Conservation (phyloP, 192 early-diverging fungal species). For the Entomortierella chlamydospora region DNA sequence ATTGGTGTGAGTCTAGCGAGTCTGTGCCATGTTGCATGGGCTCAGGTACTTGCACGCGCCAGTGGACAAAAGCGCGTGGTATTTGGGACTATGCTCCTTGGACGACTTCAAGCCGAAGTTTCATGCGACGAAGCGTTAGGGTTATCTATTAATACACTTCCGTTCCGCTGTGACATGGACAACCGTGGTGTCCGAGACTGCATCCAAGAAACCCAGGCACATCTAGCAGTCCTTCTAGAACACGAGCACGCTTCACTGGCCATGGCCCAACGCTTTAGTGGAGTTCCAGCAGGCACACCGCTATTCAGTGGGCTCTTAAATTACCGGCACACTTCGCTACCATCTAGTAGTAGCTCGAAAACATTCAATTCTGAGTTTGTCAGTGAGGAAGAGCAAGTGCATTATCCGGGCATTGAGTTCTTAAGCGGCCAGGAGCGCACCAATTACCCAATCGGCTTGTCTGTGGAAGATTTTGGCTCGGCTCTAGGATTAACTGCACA, state of each 20-base stretch:
- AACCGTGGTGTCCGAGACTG: not conserved
- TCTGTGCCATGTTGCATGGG: not conserved
- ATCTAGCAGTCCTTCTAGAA: not conserved
- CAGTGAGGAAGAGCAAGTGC: not conserved
- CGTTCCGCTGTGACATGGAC: slow-evolving; percentile 1
- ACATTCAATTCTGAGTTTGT: not conserved
- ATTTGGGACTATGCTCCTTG: not conserved
- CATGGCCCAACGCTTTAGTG: slow-evolving; percentile 14
- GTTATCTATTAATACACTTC: not conserved
- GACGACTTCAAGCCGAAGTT: not conserved
- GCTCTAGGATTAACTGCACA: not conserved
- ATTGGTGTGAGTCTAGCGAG: not conserved
- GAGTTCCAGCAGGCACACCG: not conserved
- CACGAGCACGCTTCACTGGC: slow-evolving; percentile 9
- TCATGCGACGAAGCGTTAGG: not conserved
- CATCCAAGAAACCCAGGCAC: not conserved
- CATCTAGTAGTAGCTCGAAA: not conserved
- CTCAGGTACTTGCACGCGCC: not conserved
- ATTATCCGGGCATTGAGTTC: slow-evolving; percentile 1
- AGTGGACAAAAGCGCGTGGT: slow-evolving; percentile 4
- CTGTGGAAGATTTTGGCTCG: too few relatives aligned
- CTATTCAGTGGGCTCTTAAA: slow-evolving; percentile 10
- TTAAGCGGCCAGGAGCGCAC: too few relatives aligned
- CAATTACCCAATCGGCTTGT: too few relatives aligned
- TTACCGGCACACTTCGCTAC: not conserved